These are phyloP conservation scores for Trametes elegans DNA, from an alignment of 768 basidiomycete species.

Conservation along the genomic window DNA sequence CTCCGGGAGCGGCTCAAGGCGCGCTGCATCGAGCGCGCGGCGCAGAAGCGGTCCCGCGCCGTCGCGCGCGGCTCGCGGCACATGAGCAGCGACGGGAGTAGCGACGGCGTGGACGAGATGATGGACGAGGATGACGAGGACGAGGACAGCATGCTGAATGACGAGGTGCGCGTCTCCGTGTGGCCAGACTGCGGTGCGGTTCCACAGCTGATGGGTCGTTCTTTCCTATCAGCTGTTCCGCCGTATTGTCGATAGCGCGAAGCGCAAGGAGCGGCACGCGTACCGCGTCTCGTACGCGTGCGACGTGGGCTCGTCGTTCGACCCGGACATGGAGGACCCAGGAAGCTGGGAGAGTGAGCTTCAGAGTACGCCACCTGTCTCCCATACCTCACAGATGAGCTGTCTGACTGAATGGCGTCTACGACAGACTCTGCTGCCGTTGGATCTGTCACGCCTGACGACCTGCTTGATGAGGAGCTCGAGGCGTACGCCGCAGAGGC, in stretches of 20 bases:
- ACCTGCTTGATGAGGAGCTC: conserved; percentile 56
- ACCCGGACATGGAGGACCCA: conserved; percentile 68
- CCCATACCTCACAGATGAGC: background rate
- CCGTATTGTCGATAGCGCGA: conserved; percentile 58
- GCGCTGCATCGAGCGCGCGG: conserved; percentile 60
- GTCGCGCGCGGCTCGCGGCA: conserved; percentile 34
- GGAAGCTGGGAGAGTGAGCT: conserved; percentile 60
- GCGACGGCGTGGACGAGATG: conserved; percentile 52
- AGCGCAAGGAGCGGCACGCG: conserved; percentile 46
- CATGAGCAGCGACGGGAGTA: conserved; percentile 39
- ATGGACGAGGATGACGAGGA: conserved; percentile 55
- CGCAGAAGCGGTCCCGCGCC: conserved; percentile 50
- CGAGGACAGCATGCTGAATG: conserved; percentile 57
- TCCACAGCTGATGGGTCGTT: background rate
- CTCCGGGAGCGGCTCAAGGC: conserved; percentile 60
- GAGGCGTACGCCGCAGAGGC: conserved; percentile 58
- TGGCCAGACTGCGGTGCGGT: background rate
- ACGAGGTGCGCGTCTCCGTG: conserved; percentile 45
- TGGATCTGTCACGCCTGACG: conserved; percentile 38
- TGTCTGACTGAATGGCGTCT: background rate
- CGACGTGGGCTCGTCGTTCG: conserved; percentile 76
- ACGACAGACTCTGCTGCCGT: background rate
- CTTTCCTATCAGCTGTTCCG: conserved; percentile 68
- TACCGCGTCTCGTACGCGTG: conserved; percentile 62
- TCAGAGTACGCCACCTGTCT: conserved; percentile 32